Evolutionary conservation across 2,329 filamentous ascomycete species (phyloP).

Genomic region (Trichoderma sp.): DNA sequence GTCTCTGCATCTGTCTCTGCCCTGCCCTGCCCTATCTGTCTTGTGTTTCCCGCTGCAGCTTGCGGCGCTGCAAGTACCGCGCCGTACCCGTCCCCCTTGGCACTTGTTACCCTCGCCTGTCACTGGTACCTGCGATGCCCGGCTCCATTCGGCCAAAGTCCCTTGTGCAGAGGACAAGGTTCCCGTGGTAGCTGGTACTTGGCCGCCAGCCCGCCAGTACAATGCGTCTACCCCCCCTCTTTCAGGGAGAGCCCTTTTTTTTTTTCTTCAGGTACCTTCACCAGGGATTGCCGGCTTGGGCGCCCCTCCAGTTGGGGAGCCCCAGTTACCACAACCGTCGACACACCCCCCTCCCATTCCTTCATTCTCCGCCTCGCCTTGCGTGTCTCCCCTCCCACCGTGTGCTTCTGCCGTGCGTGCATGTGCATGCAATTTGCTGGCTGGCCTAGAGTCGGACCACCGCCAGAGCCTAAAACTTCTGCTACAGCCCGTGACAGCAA

Average conservation of each 20-base stretch:
- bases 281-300: background rate
- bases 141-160: conserved; percentile 9
- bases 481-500: background rate
- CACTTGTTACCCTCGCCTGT: background rate
- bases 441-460: conserved; percentile 12
- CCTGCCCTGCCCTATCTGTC: background rate
- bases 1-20: conserved; percentile 8
- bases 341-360: conserved; percentile 21
- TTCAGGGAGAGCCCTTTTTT: conserved; percentile 32
- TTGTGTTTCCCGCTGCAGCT: conserved; percentile 6
- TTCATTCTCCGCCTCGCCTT: conserved; percentile 20
- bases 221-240: conserved; percentile 18
- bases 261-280: conserved; percentile 14
- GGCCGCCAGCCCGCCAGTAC: conserved; percentile 2
- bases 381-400: conserved; percentile 14
- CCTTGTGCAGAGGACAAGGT: background rate
- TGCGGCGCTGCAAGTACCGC: conserved; percentile 9
- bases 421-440: conserved; percentile 24
- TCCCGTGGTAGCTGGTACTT: background rate
- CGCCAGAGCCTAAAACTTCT: background rate
- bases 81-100: background rate
- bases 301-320: background rate
- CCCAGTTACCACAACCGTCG: conserved; percentile 13
- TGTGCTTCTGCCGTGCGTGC: conserved; percentile 21
- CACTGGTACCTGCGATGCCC: background rate